Base-by-base conservation (phyloP, 805 yeast species). In the Sungouiella thailandica region DNA sequence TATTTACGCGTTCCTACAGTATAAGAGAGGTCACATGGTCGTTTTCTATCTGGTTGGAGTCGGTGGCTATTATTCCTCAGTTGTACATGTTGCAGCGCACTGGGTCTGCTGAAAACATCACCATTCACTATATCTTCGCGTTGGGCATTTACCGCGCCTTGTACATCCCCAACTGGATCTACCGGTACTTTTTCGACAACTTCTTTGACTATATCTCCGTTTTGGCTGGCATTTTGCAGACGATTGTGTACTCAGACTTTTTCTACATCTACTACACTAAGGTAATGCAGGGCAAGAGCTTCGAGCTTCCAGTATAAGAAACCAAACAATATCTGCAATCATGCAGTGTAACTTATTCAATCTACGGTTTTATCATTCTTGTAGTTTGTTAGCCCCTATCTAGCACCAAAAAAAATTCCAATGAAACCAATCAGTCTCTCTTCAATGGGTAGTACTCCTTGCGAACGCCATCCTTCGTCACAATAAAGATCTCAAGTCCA, bases 101-200 rank as follows among this genome's bases (percentile, higher is more conserved):
- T 2, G 96, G 96, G 12, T 83, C 83, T 49, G 89, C 96, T 3
- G 83, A 84, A 56, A 74, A 84, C 41, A 70, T 93, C 52, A 93
- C 97, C 3, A 74, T 82, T 32, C 97, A 93, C 59, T 93, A 93
- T 59, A 86, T 93, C 41, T 89, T 90, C 58, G 95, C 97, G 1
- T 68, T 93, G 53, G 98, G 98, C 11, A 47, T 83, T 2, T 93
- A 93, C 68, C 72, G 98, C 47, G 83, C 90, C 0, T 68, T 93
- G 32, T 93, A 93, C 57, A 77, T 93, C 47, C 94, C 95, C 44
- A 93, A 90, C 62, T 93, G 98, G 98, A 57, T 88, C 46, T 93
- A 88, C 72, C 77, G 97, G 58, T 86, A 80, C 63, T 63, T 63
- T 40, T 59, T 71, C 9, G 90, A 83, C 44, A 73, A 68, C 16